Conservation (phyloP, 805 yeast genomes). For the Wickerhamomyces sydowiorum region DNA sequence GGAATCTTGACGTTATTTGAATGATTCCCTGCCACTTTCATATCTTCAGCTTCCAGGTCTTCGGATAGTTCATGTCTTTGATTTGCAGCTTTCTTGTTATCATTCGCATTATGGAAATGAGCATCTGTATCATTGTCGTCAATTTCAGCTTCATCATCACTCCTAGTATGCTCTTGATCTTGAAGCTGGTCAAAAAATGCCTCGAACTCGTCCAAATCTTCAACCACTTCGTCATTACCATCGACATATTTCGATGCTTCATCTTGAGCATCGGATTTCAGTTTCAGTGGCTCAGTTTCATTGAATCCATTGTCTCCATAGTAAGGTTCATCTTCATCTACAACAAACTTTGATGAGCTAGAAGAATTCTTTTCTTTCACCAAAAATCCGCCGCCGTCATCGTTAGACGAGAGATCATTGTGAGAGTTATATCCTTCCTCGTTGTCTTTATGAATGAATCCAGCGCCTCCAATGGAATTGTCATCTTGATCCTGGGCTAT, state of each 20-base stretch:
- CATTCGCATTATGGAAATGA: too few species aligned
- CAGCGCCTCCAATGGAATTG: too few species aligned
- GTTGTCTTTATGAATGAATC: conserved; percentile 5
- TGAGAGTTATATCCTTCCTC: conserved; percentile 1
- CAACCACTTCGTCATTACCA: neutral
- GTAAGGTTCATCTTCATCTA: conserved; percentile 6
- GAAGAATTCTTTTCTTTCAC: conserved; percentile 4
- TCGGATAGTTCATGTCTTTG: too few species aligned
- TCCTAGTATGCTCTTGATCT: neutral
- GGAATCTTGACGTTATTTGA: too few species aligned
- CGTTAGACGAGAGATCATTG: neutral
- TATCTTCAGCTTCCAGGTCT: too few species aligned
- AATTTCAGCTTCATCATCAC: conserved; percentile 1
- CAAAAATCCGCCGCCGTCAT: conserved; percentile 6
- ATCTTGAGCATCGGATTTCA: neutral
- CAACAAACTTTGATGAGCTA: conserved; percentile 5
- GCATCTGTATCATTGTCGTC: conserved; percentile 6
- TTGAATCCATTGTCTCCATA: conserved; percentile 1
- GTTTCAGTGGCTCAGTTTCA: neutral
- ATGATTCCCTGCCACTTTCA: too few species aligned
- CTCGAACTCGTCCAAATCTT: conserved; percentile 17
- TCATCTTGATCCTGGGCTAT: too few species aligned
- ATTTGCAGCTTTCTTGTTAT: neutral
- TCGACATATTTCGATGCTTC: neutral
- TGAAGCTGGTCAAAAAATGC: conserved; percentile 16